Base-by-base conservation (phyloP, 2,329 filamentous ascomycete genomes). In the Colletotrichum ledebouriae region DNA sequence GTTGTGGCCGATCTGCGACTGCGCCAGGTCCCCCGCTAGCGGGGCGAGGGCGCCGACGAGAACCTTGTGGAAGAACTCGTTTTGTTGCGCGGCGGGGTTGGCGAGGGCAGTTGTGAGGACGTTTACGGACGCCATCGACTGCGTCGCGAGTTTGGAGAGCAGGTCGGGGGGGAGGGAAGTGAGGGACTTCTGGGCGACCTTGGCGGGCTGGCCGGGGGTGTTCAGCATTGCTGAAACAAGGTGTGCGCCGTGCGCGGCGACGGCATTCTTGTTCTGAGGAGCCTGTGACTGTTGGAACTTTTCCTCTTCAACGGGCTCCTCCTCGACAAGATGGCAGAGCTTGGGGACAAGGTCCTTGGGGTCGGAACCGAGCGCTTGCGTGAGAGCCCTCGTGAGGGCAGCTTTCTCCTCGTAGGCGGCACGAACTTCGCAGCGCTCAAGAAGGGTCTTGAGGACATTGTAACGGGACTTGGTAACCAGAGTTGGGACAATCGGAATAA, bases 371-470 rank as follows among this genome's bases (percentile, higher is more conserved):
- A 85, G 84, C 13, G 84, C 83, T 11, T 83, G 78, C 20, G 83
- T 80, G 4, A 88, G 77, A 1, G 81, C 84, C 72, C 78, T 83
- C 56, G 84, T 83, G 20, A 88, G 76, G 59, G 78, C 76, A 61
- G 82, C 81, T 67, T 85, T 79, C 74, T 88, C 80, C 29, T 87
- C 82, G 37, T 84, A 85, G 17, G 86, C 82, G 70, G 89, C 85
- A 17, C 95, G 90, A 10, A 90, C 89, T 5, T 88, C 81, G 76
- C 93, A 97, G 70, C 95, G 88, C 78, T 98, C 94, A 70, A 98
- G 91, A 3, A 98, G 82, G 0, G 90, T 90, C 76, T 90, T 92
- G 73, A 98, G 87, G 11, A 97, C 90, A 63, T 92, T 90, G 69
- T 92, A 92, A 52, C 95, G 87, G 44, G 90, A 89, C 69, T 93